Evolutionary conservation across 2,329 filamentous ascomycete genomes (phyloP), one percentile per base, ranked within the genome.

Genomic region (Tolypocladium paradoxum): DNA sequence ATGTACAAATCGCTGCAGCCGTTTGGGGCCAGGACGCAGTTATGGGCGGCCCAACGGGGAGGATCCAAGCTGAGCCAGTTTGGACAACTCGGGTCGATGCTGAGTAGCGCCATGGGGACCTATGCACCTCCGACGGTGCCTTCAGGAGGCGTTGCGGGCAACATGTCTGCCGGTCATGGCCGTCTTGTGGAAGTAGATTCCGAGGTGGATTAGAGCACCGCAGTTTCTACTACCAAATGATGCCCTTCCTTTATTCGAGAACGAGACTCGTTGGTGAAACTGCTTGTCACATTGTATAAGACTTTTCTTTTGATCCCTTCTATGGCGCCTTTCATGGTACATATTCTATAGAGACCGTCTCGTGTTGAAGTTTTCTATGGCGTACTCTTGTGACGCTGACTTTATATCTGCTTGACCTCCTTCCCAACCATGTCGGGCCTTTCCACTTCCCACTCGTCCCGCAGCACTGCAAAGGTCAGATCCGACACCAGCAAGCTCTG

Each of bases 391-490:
- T 6, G 16, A 31, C 2, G n/a, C 22, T 20, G 31, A 48, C 37
- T 48, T 58, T 79, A 93, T 65, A 96, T 90, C 70, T 93, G 88
- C 65, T 84, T 83, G 49, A 91, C 85, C 58, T 95, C 89, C 70
- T 92, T 92, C 49, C 90, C 93, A 55, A 81, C 84, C 79, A 93
- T 86, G 62, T 96, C 92, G 0, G 93, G 93, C 58, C 92, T 76
- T 65, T 96, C 90, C 6, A 89, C 81, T 68, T 99, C 93, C 85
- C 90, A 90, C 69, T 99, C 93, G 62, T 99, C 93, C 55, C 93
- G 76, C 56, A 99, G 73, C 6, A 91, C 83, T 0, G 93, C 90
- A 71, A 95, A 97, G 2, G 96, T 76, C 51, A 90, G 77, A 66
- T 99, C 93, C 12, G 88, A 90, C 7, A 97, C 81, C 33, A 99